These are phyloP conservation scores for Cryphonectria carpinicola DNA, from an alignment of 2,329 filamentous ascomycete genomes.

Conservation along the genomic window DNA sequence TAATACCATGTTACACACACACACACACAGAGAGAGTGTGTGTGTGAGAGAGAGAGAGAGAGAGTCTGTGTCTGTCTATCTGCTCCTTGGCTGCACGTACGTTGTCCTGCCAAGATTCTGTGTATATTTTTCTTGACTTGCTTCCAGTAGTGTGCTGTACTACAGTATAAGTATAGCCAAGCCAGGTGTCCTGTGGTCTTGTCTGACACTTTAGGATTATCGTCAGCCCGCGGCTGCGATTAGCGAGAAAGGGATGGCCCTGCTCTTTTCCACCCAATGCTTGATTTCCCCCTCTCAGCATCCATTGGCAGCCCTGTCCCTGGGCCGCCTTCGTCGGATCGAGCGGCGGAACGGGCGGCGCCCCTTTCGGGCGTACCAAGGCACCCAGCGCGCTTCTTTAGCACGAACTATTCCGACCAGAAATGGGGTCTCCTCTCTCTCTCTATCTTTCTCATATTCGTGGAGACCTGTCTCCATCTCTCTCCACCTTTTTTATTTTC, in stretches of 20 bases:
- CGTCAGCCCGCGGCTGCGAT: constrained; percentile 28
- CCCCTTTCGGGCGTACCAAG: constrained; percentile 19
- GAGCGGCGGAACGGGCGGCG: constrained; percentile 28
- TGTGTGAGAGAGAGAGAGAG: no score
- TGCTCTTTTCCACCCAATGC: constrained; percentile 15
- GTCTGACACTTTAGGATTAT: constrained; percentile 12
- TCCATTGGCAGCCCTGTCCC: constrained; percentile 16
- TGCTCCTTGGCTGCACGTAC: no score
- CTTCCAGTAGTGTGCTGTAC: neutral
- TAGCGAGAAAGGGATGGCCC: constrained; percentile 19
- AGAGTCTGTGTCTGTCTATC: neutral
- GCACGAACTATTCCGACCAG: constrained; percentile 32
- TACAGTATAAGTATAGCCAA: neutral
- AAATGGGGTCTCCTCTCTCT: neutral
- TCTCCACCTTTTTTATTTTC: neutral
- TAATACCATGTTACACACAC: neutral
- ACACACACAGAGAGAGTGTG: no score
- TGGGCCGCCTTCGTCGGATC: constrained; percentile 20
- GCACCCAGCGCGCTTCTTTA: constrained; percentile 37
- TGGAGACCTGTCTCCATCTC: neutral
- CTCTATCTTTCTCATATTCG: neutral
- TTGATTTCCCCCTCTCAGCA: neutral
- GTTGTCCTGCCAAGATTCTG: neutral
- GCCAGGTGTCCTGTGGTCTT: neutral
- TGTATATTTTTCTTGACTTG: neutral